Base-by-base conservation (phyloP, 768 basidiomycete species). In the Boletus speciosus region DNA sequence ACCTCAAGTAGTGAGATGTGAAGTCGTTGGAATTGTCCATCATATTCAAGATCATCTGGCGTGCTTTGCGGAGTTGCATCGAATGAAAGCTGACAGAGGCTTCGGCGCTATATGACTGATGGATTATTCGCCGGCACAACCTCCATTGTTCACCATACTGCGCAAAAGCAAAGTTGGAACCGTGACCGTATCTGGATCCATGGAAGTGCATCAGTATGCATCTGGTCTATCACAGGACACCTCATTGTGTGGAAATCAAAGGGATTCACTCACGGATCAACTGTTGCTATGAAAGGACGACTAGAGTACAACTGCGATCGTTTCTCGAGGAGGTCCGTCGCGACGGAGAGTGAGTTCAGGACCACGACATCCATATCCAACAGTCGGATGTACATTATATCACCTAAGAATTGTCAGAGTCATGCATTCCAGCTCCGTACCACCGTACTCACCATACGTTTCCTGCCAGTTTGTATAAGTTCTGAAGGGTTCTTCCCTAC, bases 231-330 rank as follows among this genome's bases (percentile, higher is more conserved):
- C 3, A n/a, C 9, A 32, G n/a, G 15, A 43, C 2, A 21, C 15
- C 19, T n/a, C 6, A n/a, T 15, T 15, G 2, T 1, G 10, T 39
- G 15, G n/a, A 5, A 19, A n/a, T 34, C 5, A 23, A 19, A 19
- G 4, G n/a, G 16, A 35, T 46, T 11, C 31, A 55, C 61, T 62
- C 49, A 65, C 61, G 54, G 54, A 23, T 49, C 21, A 15, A 58
- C n/a, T 21, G 56, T 59, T 0, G 63, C 60, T 38, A 68, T 50
- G 43, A 47, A 48, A 1, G 83, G 82, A 6, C 83, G 76, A 64
- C 79, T 75, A 9, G 81, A 81, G 57, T 82, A 81, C 32, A 77
- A 73, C 11, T 65, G 63, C 2, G 78, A 76, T 11, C 78, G 73
- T 44, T 71, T 69, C 43, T 81, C 78, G 35, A 84, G 67, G 3